A percentile compares a stretch with the other conserved stretches of the same genome.
Evolutionary conservation across 257 asterid genomes (phyloP).

Genomic region (Penstemon newberryi): DNA sequence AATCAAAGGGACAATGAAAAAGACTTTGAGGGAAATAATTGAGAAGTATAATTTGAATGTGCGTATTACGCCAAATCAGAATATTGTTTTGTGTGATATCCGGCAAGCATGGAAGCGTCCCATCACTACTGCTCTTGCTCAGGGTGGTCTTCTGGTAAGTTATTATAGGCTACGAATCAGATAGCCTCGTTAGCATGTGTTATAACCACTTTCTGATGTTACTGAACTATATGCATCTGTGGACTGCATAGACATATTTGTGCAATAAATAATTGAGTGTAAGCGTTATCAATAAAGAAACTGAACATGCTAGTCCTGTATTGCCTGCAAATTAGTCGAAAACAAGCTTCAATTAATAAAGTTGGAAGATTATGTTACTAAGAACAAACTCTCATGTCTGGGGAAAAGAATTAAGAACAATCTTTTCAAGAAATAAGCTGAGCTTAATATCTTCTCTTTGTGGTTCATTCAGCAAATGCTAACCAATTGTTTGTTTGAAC

Average conservation of each 20-base stretch:
- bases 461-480: constrained; percentile 7
- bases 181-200: not conserved
- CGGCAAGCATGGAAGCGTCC: constrained; percentile 82
- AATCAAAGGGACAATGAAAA: constrained; percentile 76
- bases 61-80: constrained; percentile 94
- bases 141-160: constrained; percentile 92
- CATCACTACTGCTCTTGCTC: constrained; percentile 85
- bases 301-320: constrained; percentile 1
- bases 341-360: too few species aligned
- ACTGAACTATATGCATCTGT: not conserved
- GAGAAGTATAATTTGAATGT: constrained; percentile 85
- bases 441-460: not conserved
- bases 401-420: too few species aligned
- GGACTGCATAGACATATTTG: not conserved
- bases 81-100: constrained; percentile 74
- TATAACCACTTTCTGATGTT: constrained; percentile 5
- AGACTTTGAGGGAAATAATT: constrained; percentile 74
- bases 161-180: constrained; percentile 14
- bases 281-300: constrained; percentile 2
- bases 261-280: not conserved
- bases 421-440: too few species aligned
- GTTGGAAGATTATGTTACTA: too few species aligned
- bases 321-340: not conserved
- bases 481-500: constrained; percentile 29
- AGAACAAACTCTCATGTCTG: too few species aligned